These are phyloP conservation scores for Venturia oleaginea DNA, from an alignment of 2,329 filamentous ascomycete genomes.

Conservation along the genomic window DNA sequence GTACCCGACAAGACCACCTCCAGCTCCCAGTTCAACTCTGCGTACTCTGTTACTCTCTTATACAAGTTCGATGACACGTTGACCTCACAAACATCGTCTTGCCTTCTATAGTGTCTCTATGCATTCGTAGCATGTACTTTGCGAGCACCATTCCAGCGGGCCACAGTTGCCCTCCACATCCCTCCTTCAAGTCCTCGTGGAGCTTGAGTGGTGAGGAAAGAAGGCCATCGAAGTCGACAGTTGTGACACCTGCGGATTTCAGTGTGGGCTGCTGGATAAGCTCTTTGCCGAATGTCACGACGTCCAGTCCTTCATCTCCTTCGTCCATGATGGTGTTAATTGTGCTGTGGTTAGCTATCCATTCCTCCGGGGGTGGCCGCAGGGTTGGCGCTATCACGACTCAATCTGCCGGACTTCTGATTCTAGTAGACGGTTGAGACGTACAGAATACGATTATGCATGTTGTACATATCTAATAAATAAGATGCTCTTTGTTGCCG, in stretches of 20 bases:
- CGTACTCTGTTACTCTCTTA: neutral
- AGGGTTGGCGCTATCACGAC: neutral
- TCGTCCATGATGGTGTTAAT: neutral
- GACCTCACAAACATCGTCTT: conserved; percentile 60
- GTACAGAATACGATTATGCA: neutral
- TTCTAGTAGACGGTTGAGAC: neutral
- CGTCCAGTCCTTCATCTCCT: conserved; percentile 9
- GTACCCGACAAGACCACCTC: conserved; percentile 72
- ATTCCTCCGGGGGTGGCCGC: neutral
- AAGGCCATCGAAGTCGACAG: conserved; percentile 61
- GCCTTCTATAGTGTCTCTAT: conserved; percentile 50
- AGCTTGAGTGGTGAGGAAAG: conserved; percentile 62
- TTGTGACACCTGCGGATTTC: conserved; percentile 43
- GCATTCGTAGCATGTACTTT: conserved; percentile 74
- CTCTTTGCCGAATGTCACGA: conserved; percentile 42
- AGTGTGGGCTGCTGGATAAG: conserved; percentile 41
- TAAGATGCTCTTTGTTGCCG: too few species aligned
- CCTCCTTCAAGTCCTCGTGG: conserved; percentile 75
- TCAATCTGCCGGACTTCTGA: neutral
- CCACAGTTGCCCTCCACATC: conserved; percentile 92
- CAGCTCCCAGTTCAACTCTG: conserved; percentile 85
- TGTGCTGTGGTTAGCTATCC: too few species aligned
- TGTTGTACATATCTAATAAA: neutral
- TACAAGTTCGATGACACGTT: neutral
- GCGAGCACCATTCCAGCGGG: conserved; percentile 83